Evolutionary conservation across 164 flowering plant genomes (phyloP), one percentile per base, ranked within the genome.

Genomic region (Tinospora cordifolia): DNA sequence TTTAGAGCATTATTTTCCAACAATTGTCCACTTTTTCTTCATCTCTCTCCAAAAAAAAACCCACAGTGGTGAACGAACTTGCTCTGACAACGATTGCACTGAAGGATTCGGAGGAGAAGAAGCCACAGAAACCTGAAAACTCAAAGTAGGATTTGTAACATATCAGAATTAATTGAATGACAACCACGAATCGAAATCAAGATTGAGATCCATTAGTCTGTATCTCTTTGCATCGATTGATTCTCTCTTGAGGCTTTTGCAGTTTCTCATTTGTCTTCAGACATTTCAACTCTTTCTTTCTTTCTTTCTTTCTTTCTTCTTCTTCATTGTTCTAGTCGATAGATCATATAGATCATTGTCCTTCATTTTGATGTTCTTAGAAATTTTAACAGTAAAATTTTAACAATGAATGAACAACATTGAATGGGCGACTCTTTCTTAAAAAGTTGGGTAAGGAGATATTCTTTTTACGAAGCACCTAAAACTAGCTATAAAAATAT

Each of bases 11-110:
- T n/a, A n/a, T n/a, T n/a, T n/a, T n/a, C n/a, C n/a, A n/a, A n/a
- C n/a, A n/a, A n/a, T n/a, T n/a, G 60, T 66, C 66, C 24, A 65
- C 39, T 58, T 72, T 78, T 3, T 73, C 78, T 63, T 83, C 81
- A 60, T 69, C 81, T 5, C 57, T 81, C 58, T 89, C 96, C 21
- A 87, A 77, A 74, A 89, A n/a, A n/a, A 88, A 7, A 79, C 81
- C 98, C 94, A 90, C 0, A 86, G 87, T 44, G 98, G 94, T 11
- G 96, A 92, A 63, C 71, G 79, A 21, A 90, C 89, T 64, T 78
- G 93, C 3, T 86, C 90, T 21, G 87, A 77, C 14, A 81, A 71
- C 11, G 87, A 74, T 0, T 74, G 22, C 21, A 22, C 46, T 2
- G 67, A 39, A 25, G 24, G 59, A n/a, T 24, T 71, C 21, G 24